phyloP scores from a whole-genome alignment of 768 basidiomycete species.

The Phanerodontia chrysosporium region DNA sequence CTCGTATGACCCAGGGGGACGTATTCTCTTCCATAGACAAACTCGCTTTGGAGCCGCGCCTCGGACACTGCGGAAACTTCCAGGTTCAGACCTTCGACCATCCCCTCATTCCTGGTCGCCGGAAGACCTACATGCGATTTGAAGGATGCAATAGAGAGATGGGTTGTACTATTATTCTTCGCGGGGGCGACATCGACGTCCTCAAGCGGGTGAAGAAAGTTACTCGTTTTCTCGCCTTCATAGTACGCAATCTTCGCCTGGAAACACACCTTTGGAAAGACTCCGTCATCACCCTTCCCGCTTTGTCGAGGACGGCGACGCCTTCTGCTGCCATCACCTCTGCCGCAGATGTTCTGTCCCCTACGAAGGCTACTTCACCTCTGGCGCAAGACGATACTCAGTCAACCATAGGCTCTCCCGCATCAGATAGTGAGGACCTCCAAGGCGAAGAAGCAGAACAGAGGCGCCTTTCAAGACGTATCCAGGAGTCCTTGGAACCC shows the following conservation, averaged over 20 bases:
- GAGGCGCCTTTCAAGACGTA: constrained; percentile 65
- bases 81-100: constrained; percentile 94
- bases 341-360: not conserved
- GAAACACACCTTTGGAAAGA: constrained; percentile 95
- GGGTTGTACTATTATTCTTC: constrained; percentile 90
- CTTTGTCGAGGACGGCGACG: constrained; percentile 61
- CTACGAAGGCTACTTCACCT: not conserved
- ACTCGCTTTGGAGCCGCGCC: constrained; percentile 79
- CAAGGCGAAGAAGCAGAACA: constrained; percentile 72
- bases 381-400: not conserved
- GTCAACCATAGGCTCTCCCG: not conserved
- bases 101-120: constrained; percentile 83
- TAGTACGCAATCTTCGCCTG: constrained; percentile 89
- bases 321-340: constrained; percentile 29
- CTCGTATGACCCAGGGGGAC: constrained; percentile 93
- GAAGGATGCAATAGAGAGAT: constrained; percentile 92
- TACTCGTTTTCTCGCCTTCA: constrained; percentile 86
- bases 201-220: constrained; percentile 87
- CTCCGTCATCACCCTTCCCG: constrained; percentile 71
- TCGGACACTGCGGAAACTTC: constrained; percentile 86
- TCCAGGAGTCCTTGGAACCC: constrained; percentile 77
- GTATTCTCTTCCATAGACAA: constrained; percentile 95
- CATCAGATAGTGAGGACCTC: constrained; percentile 31
- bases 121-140: constrained; percentile 98
- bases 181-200: constrained; percentile 81